Base-by-base conservation (phyloP, 192 early-diverging fungal species). In the Podila verticillata region DNA sequence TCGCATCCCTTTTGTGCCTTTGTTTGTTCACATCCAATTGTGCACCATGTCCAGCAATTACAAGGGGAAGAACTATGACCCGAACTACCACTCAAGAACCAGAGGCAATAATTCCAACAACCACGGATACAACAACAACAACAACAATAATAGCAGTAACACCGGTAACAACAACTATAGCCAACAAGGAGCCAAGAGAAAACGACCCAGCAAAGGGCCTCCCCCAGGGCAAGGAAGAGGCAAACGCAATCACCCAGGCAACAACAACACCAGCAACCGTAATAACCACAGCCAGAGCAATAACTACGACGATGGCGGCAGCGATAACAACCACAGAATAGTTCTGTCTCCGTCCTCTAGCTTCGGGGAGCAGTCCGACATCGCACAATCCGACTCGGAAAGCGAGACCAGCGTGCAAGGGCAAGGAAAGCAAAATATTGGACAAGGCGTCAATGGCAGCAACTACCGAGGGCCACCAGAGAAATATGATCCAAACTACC, bases 31-130 rank as follows among this genome's bases (percentile, higher is more conserved):
- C 39, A 44, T 44, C 39, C 39, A 44, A 44, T 7, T 44, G 39
- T 44, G 39, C 39, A 44, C 39, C 2, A 44, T 44, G 39, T 44
- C 39, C 39, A 44, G 13, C 39, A 44, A 44, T 44, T 70, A 70
- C 68, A 48, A 17, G 20, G 68, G 68, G 9, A 48, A 26, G 12
- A 62, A 70, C 47, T 70, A 49, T 47, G 68, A 70, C 22, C 68
- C 68, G 30, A 49, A 48, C 47, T 70, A 60, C 48, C 56, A 58
- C 29, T 34, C n/a, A 47, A 48, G 28, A 12, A 60, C 3, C 30
- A 28, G 29, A 7, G 29, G 5, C 5, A 58, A 29, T n/a, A 7
- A 13, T 17, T 36, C 15, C 2, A 36, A 20, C 7, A 44, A 48
- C 39, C 2, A 63, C 22, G 47, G 22, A 6, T 2, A 24, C 34